These are phyloP conservation scores for Cercospora brassicicola DNA, from an alignment of 2,329 filamentous ascomycete genomes.

Conservation along the genomic window DNA sequence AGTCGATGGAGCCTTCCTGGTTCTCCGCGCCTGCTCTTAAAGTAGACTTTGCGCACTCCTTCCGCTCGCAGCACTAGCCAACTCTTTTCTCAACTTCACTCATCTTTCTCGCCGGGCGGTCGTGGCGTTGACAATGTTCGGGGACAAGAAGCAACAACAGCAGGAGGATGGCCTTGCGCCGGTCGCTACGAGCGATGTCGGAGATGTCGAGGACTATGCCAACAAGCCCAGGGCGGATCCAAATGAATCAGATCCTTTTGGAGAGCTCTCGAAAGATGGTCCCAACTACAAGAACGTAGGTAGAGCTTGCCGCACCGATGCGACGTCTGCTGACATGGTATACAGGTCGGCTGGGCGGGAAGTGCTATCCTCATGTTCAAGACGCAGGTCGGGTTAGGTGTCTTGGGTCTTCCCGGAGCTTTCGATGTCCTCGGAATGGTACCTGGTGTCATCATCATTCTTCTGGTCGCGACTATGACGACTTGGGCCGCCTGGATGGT, in stretches of 20 bases:
- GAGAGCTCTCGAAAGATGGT: slow-evolving; percentile 20
- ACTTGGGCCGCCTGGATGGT: slow-evolving; percentile 54
- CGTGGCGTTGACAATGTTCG: slow-evolving; percentile 8
- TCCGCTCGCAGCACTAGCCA: slow-evolving; percentile 4
- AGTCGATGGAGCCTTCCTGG: background rate
- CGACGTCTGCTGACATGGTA: background rate
- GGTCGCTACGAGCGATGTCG: slow-evolving; percentile 19
- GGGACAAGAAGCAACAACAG: slow-evolving; percentile 12
- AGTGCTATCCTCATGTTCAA: slow-evolving; percentile 49
- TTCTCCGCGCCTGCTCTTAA: slow-evolving; percentile 2
- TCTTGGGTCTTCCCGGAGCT: slow-evolving; percentile 51
- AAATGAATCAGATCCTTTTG: slow-evolving; percentile 25
- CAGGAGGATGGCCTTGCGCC: slow-evolving; percentile 19
- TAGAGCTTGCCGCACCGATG: background rate
- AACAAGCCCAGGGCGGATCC: slow-evolving; percentile 6
- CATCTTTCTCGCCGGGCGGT: background rate
- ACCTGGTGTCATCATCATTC: slow-evolving; percentile 49
- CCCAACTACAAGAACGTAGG: slow-evolving; percentile 33
- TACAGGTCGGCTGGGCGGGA: slow-evolving; percentile 43
- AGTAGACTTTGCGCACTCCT: slow-evolving; percentile 8
- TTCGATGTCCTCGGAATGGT: slow-evolving; percentile 48
- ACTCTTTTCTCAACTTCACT: slow-evolving; percentile 5
- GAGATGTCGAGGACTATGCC: slow-evolving; percentile 19
- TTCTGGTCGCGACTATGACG: slow-evolving; percentile 46
- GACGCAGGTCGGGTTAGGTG: slow-evolving; percentile 48